phyloP scores from a whole-genome alignment of 148 eudicot genomes.

The Camellia japonica region DNA sequence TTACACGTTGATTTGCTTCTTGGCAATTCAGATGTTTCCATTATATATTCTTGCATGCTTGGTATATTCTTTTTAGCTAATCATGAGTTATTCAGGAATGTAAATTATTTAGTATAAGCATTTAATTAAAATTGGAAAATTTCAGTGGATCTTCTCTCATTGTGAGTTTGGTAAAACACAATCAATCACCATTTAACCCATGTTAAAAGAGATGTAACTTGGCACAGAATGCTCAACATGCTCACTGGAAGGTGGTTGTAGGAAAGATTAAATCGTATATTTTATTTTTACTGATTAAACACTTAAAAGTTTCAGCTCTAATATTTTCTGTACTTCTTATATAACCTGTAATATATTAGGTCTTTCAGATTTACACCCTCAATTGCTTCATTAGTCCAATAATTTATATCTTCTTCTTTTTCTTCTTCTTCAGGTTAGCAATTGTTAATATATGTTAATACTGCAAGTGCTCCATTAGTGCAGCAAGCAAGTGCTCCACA shows the following conservation, averaged over 20 bases:
- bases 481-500: too few species aligned
- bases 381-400: not conserved
- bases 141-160: not conserved
- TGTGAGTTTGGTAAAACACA: not conserved
- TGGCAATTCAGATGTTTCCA: not conserved
- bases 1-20: not conserved
- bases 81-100: not conserved
- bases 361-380: not conserved
- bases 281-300: not conserved
- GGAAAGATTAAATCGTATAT: not conserved
- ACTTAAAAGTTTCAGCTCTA: not conserved
- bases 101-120: not conserved
- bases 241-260: not conserved
- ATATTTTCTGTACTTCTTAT: not conserved
- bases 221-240: not conserved
- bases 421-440: constrained; percentile 42
- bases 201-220: not conserved
- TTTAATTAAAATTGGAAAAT: not conserved
- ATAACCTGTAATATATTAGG: not conserved
- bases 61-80: not conserved
- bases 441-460: too few species aligned
- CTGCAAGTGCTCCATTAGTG: too few species aligned
- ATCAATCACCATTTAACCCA: not conserved
- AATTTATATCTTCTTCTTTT: not conserved
- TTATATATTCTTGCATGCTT: not conserved